Evolutionary conservation across 2,329 filamentous ascomycete genomes (phyloP), one percentile per base, ranked within the genome.

Genomic region (Botrytis paeoniae): DNA sequence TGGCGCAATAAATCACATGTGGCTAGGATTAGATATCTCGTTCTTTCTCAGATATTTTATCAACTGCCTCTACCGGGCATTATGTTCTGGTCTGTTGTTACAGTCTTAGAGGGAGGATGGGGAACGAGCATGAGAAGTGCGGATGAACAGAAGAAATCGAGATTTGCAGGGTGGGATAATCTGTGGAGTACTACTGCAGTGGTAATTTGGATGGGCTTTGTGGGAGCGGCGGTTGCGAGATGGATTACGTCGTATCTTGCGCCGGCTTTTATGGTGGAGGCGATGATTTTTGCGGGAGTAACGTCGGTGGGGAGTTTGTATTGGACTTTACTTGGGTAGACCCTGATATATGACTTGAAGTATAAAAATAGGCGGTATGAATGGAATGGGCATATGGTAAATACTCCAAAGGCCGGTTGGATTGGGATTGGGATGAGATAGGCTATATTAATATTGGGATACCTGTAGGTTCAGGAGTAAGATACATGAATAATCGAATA

Each of bases 1-100:
- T 60, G 78, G 41, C 76, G 79, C 43, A 81, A 81, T 43, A 69
- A 79, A 7, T 77, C 79, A 75, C 77, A 80, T 37, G 68, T 79
- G 9, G 79, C 78, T 0, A 79, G 77, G 5, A 70, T 80, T n/a
- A 41, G 79, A 18, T 75, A 66, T 57, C 65, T 75, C 12, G 48
- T 76, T 7, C 35, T 43, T 12, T 73, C 69, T 4, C 75, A 76
- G 35, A 22, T 76, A 1, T 82, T 82, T 70, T 83, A 82, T 71
- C 80, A 82, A 61, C 70, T 82, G 0, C 81, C 81, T 9, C 71
- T 81, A 12, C 81, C 81, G 0, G 80, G 79, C 16, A 80, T 82
- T n/a, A 79, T 81, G 73, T 75, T 80, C 20, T 83, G 81, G 81
- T 80, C 79, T 41, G 72, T 82, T 39, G 25, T 81, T 9, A 83